These are phyloP conservation scores for Xerocomellus chrysenteron DNA, from an alignment of 768 basidiomycete genomes.

Conservation along the genomic window DNA sequence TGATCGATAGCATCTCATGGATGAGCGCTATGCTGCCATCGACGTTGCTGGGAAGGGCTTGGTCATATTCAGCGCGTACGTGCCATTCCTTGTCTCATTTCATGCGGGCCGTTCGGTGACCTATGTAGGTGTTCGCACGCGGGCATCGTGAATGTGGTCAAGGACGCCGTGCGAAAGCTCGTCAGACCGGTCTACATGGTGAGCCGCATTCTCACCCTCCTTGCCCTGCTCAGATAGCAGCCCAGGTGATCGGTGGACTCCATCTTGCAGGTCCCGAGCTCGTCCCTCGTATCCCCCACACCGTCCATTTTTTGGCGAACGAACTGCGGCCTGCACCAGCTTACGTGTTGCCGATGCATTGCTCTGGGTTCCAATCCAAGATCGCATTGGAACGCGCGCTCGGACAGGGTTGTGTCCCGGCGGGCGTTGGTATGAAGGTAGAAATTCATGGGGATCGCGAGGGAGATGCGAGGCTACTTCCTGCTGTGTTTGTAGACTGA, in stretches of 20 bases:
- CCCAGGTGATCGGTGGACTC: constrained; percentile 74
- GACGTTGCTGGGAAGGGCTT: constrained; percentile 83
- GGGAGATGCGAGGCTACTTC: constrained; percentile 36
- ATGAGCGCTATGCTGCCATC: constrained; percentile 75
- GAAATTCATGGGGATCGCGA: constrained; percentile 50
- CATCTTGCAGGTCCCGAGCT: constrained; percentile 78
- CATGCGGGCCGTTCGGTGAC: not conserved
- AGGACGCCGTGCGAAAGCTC: constrained; percentile 62
- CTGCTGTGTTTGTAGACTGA: constrained; percentile 15
- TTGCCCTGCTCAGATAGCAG: not conserved
- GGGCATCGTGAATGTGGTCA: constrained; percentile 81
- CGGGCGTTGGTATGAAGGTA: constrained; percentile 69
- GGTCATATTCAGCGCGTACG: constrained; percentile 82
- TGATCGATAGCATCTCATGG: constrained; percentile 63
- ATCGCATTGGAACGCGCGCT: constrained; percentile 65
- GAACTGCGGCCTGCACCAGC: constrained; percentile 58
- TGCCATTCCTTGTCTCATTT: constrained; percentile 10
- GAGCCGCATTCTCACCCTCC: not conserved
- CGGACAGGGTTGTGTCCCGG: constrained; percentile 76
- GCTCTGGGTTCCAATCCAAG: constrained; percentile 77
- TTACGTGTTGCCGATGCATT: constrained; percentile 83
- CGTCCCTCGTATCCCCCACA: constrained; percentile 59
- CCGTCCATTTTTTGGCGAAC: constrained; percentile 68
- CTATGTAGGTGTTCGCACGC: constrained; percentile 64
- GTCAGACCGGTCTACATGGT: constrained; percentile 77